Base-by-base conservation (phyloP, 2,329 filamentous ascomycete genomes). In the Colletotrichum eleusines region DNA sequence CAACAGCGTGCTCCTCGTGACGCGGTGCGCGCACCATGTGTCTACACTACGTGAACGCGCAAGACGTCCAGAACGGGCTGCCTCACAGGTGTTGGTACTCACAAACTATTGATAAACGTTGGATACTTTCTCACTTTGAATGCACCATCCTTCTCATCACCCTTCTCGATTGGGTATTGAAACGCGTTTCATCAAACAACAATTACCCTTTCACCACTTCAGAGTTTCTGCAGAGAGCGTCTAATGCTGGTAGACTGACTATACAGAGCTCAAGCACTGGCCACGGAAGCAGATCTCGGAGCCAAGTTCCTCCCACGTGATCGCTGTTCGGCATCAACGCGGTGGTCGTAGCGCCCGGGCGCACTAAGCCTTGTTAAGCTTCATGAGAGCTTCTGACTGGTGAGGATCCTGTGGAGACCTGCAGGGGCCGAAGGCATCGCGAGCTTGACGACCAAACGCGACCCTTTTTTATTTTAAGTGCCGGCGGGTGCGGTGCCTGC, bases 271-370 rank as follows among this genome's bases (percentile, higher is more conserved):
- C 54, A 26, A 51, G 53, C 40, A 51, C 50, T n/a, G 63, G 40
- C 44, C n/a, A 23, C 16, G 14, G 48, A n/a, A 26, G 12, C 33
- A 68, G 42, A 40, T 71, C 16, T 31, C 28, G 44, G 16, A 42
- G 58, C 54, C 51, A 63, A 69, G 18, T 33, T 48, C 6, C 5
- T 16, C 18, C 51, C 69, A 72, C 78, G 77, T 76, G 76, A 72
- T 40, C 28, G 40, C 38, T 9, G n/a, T 18, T 50, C 14, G 74
- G 69, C 57, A 72, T 63, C 53, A 72, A 62, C 55, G n/a, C 35
- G 58, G 63, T 77, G 77, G 76, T 74, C 77, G 77, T 77, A 78
- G 77, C 76, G 77, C 71, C 69, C 53, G 38, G 31, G 69, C 28
- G 26, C 66, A 53, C 75, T 76, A 78, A 76, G 73, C 77, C 75